Evolutionary conservation across 805 yeast genomes (phyloP).

Genomic region (Starmerella scarabaei): DNA sequence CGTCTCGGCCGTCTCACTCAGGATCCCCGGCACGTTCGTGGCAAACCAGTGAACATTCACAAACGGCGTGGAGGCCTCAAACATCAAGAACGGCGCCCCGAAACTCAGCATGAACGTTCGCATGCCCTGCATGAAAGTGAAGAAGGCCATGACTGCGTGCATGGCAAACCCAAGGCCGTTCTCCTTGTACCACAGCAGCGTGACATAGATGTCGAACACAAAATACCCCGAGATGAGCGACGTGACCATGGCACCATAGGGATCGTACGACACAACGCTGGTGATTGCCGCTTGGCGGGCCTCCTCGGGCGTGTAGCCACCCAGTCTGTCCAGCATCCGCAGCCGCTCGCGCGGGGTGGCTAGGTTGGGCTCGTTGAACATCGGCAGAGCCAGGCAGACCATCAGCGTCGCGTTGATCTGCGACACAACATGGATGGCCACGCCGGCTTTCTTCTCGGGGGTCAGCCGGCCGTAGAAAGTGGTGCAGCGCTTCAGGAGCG

Average conservation of each 20-base stretch:
- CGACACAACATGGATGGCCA: constrained; percentile 81
- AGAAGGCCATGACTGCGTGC: constrained; percentile 73
- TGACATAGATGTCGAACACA: constrained; percentile 72
- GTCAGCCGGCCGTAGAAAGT: constrained; percentile 37
- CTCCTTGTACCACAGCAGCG: constrained; percentile 44
- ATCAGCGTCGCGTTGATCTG: constrained; percentile 70
- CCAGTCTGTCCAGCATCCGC: not conserved
- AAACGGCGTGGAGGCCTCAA: constrained; percentile 86
- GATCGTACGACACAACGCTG: constrained; percentile 53
- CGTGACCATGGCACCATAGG: constrained; percentile 58
- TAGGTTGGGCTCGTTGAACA: constrained; percentile 45
- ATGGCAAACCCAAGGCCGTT: constrained; percentile 73
- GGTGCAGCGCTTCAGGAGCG: constrained; percentile 32
- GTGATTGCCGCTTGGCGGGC: constrained; percentile 39
- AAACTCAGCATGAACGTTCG: constrained; percentile 68
- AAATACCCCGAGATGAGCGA: constrained; percentile 76
- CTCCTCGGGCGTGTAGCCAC: constrained; percentile 21
- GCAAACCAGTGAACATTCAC: constrained; percentile 91
- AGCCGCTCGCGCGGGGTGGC: constrained; percentile 30
- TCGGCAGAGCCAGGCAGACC: constrained; percentile 44
- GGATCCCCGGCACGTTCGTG: constrained; percentile 57
- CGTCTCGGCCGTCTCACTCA: constrained; percentile 41
- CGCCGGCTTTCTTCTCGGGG: constrained; percentile 58
- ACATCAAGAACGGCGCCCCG: constrained; percentile 69
- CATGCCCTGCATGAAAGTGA: constrained; percentile 52